phyloP scores from a whole-genome alignment of 441 rosid species.

The Bruguiera hainesii region DNA sequence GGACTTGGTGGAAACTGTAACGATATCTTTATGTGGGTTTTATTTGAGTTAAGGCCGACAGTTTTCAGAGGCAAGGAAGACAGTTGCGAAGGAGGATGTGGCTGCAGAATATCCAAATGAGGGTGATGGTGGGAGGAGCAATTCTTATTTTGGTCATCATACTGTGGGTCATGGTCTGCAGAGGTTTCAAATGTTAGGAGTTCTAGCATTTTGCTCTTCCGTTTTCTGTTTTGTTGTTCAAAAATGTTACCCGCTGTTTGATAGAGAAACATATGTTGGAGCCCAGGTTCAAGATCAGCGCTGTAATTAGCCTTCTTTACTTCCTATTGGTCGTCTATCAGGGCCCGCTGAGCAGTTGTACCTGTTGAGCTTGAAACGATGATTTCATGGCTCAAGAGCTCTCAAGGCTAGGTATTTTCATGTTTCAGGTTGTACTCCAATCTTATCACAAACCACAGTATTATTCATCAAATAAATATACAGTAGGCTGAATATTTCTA shows the following conservation, averaged over 20 bases:
- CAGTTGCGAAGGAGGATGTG: slow-evolving; percentile 92
- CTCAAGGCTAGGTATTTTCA: too few species aligned
- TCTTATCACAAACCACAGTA: too few species aligned
- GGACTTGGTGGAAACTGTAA: neutral
- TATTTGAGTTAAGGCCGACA: slow-evolving; percentile 56
- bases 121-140: slow-evolving; percentile 78
- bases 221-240: slow-evolving; percentile 12
- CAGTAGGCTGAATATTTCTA: too few species aligned
- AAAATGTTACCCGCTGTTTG: neutral
- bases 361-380: too few species aligned
- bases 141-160: slow-evolving; percentile 49
- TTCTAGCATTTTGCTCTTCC: neutral
- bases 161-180: slow-evolving; percentile 64
- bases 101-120: slow-evolving; percentile 84
- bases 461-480: too few species aligned
- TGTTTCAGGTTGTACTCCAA: too few species aligned
- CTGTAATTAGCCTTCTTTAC: slow-evolving; percentile 1
- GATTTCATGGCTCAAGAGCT: too few species aligned
- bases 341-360: too few species aligned
- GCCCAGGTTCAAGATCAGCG: neutral
- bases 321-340: neutral
- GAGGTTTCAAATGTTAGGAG: slow-evolving; percentile 66
- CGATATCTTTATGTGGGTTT: neutral
- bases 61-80: slow-evolving; percentile 97
- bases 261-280: neutral